These are phyloP conservation scores for Alternaria brassicae DNA, from an alignment of 2,329 filamentous ascomycete genomes.

Conservation along the genomic window DNA sequence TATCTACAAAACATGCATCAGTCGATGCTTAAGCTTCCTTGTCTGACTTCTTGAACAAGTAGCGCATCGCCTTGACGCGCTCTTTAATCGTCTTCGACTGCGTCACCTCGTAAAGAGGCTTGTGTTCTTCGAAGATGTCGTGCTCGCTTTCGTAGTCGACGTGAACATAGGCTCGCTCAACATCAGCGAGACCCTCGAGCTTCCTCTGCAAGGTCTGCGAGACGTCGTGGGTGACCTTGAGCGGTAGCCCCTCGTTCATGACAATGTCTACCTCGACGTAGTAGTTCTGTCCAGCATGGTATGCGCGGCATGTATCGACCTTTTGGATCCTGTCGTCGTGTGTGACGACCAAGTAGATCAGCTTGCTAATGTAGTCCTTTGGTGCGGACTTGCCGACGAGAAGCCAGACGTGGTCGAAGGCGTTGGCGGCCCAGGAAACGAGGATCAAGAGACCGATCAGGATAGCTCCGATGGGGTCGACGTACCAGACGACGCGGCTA, in stretches of 20 bases:
- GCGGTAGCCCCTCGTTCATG: conserved; percentile 62
- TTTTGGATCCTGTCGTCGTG: conserved; percentile 63
- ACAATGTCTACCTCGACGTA: conserved; percentile 70
- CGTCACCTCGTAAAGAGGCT: conserved; percentile 48
- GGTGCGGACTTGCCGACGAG: conserved; percentile 69
- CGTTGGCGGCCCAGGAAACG: conserved; percentile 67
- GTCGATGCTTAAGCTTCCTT: neutral
- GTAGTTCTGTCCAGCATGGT: conserved; percentile 67
- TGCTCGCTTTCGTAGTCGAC: conserved; percentile 56
- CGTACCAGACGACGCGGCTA: conserved; percentile 62
- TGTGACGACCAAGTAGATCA: conserved; percentile 64
- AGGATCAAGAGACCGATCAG: conserved; percentile 67
- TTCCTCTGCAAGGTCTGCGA: conserved; percentile 67
- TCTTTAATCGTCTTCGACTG: conserved; percentile 44
- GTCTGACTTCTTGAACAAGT: conserved; percentile 26
- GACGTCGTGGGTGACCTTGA: conserved; percentile 67
- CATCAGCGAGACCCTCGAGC: conserved; percentile 59
- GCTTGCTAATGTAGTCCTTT: conserved; percentile 62
- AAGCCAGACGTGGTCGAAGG: conserved; percentile 68
- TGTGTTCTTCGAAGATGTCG: conserved; percentile 50
- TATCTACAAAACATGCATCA: neutral
- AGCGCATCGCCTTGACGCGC: conserved; percentile 38
- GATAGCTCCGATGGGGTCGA: conserved; percentile 68
- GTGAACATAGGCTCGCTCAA: conserved; percentile 59
- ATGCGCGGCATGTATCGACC: conserved; percentile 67